Evolutionary conservation across 345 rosid genomes (phyloP).

Genomic region (Pugionium cornutum): DNA sequence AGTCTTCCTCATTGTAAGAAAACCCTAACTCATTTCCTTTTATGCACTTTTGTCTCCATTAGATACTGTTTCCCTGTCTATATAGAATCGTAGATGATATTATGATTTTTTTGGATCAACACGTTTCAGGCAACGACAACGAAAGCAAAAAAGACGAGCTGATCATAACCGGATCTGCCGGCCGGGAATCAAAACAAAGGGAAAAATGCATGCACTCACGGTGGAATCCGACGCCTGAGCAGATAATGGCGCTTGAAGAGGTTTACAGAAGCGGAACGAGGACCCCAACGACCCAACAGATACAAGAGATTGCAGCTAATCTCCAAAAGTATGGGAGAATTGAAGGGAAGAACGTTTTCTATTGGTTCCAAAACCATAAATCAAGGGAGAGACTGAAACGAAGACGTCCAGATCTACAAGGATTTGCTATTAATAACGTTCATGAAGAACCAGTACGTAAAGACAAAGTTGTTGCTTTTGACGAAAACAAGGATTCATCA

Average conservation of each 20-base stretch:
- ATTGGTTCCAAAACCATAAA: conserved; percentile 79
- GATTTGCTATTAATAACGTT: conserved; percentile 17
- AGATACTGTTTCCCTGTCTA: no score
- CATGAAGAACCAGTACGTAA: conserved; percentile 25
- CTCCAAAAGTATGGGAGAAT: conserved; percentile 65
- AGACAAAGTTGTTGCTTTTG: background rate
- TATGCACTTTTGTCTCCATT: no score
- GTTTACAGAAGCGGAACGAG: conserved; percentile 53
- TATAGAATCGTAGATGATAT: no score
- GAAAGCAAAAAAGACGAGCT: no score
- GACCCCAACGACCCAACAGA: conserved; percentile 59
- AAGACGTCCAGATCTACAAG: conserved; percentile 35
- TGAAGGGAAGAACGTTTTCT: conserved; percentile 71
- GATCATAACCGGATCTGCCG: no score
- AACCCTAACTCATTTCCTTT: background rate
- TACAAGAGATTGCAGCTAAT: conserved; percentile 55
- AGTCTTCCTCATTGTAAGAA: conserved; percentile 16
- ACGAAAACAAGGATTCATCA: background rate
- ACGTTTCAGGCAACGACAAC: no score
- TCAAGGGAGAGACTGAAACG: conserved; percentile 62
- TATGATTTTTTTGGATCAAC: no score
- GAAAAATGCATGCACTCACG: conserved; percentile 17
- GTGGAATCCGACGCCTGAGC: conserved; percentile 78
- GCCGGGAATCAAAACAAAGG: background rate
- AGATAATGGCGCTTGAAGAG: conserved; percentile 53